Base-by-base conservation (phyloP, 805 yeast species). In the Saccharomyces paradoxus region DNA sequence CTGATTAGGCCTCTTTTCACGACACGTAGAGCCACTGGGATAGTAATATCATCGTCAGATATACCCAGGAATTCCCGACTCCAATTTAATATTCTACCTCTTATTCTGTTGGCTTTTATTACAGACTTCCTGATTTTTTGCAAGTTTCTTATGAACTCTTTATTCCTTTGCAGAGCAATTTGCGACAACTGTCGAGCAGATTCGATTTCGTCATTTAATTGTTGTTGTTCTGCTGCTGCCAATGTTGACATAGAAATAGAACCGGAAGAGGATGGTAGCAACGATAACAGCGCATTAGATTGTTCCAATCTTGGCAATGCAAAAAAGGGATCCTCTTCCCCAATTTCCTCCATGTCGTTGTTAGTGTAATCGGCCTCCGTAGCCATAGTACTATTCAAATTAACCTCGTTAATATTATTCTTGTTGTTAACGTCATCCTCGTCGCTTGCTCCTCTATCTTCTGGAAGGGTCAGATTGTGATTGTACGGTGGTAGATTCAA, bases 91-190 rank as follows among this genome's bases (percentile, higher is more conserved):
- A 94, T 79, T 59, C 83, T 81, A 48, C 79, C 79, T 60, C 88
- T 84, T 60, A 87, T 77, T 56, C 92, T 74, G 61, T 87, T 88
- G 0, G 96, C 92, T 62, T 87, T 80, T 37, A 87, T 82, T 28
- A 92, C 73, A 0, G 90, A 95, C 62, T 78, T 78, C 60, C 97
- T 78, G 41, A 94, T 78, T 37, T 77, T 80, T n/a, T 81, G 75
- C 63, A 94, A 73, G 57, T 90, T 87, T 63, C 92, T 78, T 51
- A 90, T 84, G 66, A 86, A 92, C 69, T 94, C 98, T 65, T 89
- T 90, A 55, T 84, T 81, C 57, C 92, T 82, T 69, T 91, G 96
- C 48, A 89, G 74, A 0, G 86, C 86, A 48, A 85, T 89, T 74
- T 80, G 96, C 52, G 81, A 83, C 68, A 83, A 77, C 63, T 86